A percentile compares a stretch with the other conserved stretches of the same genome.
Evolutionary conservation across 2,329 filamentous ascomycete genomes (phyloP).

Genomic region (Camptophora hylomeconis): DNA sequence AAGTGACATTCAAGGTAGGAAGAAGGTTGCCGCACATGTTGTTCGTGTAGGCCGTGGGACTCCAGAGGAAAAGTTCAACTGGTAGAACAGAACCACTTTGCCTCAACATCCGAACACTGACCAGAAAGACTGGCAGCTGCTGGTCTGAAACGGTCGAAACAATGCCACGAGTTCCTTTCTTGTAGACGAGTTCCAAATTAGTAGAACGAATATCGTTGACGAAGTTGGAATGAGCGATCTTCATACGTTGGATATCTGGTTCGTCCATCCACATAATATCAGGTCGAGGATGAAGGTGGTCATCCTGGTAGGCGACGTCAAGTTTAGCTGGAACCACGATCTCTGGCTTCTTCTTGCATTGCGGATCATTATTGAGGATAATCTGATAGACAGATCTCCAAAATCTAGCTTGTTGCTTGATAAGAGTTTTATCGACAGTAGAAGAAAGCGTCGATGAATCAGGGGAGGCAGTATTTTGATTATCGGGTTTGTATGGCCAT

Average conservation of each 20-base stretch:
- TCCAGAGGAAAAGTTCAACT: conserved; percentile 28
- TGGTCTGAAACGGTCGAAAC: conserved; percentile 28
- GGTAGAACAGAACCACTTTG: conserved; percentile 29
- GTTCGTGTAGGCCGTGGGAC: conserved; percentile 17
- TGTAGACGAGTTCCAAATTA: conserved; percentile 9
- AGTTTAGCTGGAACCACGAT: conserved; percentile 15
- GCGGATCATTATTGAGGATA: conserved; percentile 16
- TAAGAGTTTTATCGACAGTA: conserved; percentile 10
- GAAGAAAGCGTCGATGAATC: too few species aligned
- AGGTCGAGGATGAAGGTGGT: conserved; percentile 19
- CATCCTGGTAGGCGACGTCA: conserved; percentile 13
- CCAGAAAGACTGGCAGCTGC: conserved; percentile 31
- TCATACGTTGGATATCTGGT: conserved; percentile 23
- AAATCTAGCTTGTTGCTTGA: conserved; percentile 13
- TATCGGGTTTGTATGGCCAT: conserved; percentile 5
- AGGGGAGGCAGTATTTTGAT: too few species aligned
- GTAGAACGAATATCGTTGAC: conserved; percentile 20
- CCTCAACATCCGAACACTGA: conserved; percentile 33
- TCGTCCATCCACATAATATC: conserved; percentile 24
- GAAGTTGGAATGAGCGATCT: conserved; percentile 28
- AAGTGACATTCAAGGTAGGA: conserved; percentile 20
- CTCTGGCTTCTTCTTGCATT: conserved; percentile 13
- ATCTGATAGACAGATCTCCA: conserved; percentile 14
- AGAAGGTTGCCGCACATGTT: conserved; percentile 20
- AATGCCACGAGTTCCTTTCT: conserved; percentile 20